Percentiles rank a stretch among this genome's conserved stretches.
phyloP scores from a whole-genome alignment of 192 early-diverging fungal genomes.

The Podila clonocystis region DNA sequence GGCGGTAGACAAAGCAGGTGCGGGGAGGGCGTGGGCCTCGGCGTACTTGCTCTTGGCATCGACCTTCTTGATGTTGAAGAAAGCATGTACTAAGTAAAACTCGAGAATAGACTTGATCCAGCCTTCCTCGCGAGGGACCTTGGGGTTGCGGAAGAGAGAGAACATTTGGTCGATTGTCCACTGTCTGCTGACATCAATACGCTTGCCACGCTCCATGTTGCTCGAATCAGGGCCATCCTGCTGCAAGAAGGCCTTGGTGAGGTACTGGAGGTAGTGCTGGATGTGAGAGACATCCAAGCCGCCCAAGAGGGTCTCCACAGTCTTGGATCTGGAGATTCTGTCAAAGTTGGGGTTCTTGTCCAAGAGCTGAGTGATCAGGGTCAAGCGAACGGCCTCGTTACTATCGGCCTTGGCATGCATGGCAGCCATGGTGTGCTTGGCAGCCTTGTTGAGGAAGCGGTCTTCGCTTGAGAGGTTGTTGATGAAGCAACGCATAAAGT shows the following conservation, averaged over 20 bases:
- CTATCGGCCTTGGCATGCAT: constrained; percentile 69
- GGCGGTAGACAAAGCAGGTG: constrained; percentile 65
- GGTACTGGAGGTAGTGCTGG: constrained; percentile 74
- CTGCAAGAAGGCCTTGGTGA: constrained; percentile 74
- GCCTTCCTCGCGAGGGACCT: constrained; percentile 79
- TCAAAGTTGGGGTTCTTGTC: constrained; percentile 81
- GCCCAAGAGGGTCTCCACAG: constrained; percentile 80
- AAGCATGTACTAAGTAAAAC: constrained; percentile 77
- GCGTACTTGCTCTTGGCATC: constrained; percentile 55
- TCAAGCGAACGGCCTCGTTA: constrained; percentile 77
- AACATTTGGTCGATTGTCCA: constrained; percentile 91
- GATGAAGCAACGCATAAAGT: constrained; percentile 87
- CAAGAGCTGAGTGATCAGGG: constrained; percentile 83
- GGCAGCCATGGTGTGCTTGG: constrained; percentile 69
- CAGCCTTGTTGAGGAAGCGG: constrained; percentile 83
- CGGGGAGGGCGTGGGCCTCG: constrained; percentile 52
- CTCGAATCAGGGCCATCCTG: constrained; percentile 55
- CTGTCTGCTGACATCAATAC: constrained; percentile 65
- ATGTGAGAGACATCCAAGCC: constrained; percentile 76
- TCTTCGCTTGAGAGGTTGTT: constrained; percentile 83
- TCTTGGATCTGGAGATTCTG: constrained; percentile 75
- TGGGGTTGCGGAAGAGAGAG: constrained; percentile 74
- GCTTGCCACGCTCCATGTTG: constrained; percentile 36
- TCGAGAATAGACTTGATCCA: constrained; percentile 73
- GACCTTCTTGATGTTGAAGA: constrained; percentile 69